These are phyloP conservation scores for Elsinoe arachidis DNA, from an alignment of 2,329 filamentous ascomycete species.

Conservation along the genomic window DNA sequence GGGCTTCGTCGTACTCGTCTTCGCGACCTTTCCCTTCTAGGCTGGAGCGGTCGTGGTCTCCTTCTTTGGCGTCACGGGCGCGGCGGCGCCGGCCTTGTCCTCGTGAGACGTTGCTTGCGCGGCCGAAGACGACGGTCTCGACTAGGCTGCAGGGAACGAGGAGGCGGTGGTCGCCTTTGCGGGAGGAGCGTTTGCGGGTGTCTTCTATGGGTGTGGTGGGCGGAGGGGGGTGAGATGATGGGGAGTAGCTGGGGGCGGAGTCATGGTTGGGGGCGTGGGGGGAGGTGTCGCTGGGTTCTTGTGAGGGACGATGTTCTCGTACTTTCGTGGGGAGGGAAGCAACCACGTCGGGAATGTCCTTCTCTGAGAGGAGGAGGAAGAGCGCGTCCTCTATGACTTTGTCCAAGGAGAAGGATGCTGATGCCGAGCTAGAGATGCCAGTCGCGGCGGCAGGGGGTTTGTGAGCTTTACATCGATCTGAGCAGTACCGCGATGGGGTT, in stretches of 20 bases:
- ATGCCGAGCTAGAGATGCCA: too few relatives aligned
- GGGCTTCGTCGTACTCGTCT: slow-evolving; percentile 12
- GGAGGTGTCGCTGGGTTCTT: neutral
- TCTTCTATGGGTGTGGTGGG: neutral
- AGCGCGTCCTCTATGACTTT: slow-evolving; percentile 46
- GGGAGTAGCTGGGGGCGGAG: too few relatives aligned
- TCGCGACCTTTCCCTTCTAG: neutral
- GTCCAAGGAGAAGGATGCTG: slow-evolving; percentile 28
- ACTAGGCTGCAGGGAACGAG: slow-evolving; percentile 44
- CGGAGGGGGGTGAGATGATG: too few relatives aligned
- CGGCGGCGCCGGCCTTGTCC: neutral
- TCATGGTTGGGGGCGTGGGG: too few relatives aligned
- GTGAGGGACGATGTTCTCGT: neutral
- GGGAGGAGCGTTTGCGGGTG: neutral
- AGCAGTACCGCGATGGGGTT: slow-evolving; percentile 47
- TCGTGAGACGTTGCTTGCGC: neutral
- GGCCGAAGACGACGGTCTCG: slow-evolving; percentile 43
- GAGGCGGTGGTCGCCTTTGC: slow-evolving; percentile 42
- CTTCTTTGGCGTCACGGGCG: neutral
- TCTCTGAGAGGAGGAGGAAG: slow-evolving; percentile 32
- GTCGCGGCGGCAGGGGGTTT: slow-evolving; percentile 38
- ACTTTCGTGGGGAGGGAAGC: neutral
- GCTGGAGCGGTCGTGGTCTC: neutral
- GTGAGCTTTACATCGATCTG: slow-evolving; percentile 43
- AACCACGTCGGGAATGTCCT: slow-evolving; percentile 15